Conservation (phyloP, 345 rosid species). For the Euphorbia tirucalli region DNA sequence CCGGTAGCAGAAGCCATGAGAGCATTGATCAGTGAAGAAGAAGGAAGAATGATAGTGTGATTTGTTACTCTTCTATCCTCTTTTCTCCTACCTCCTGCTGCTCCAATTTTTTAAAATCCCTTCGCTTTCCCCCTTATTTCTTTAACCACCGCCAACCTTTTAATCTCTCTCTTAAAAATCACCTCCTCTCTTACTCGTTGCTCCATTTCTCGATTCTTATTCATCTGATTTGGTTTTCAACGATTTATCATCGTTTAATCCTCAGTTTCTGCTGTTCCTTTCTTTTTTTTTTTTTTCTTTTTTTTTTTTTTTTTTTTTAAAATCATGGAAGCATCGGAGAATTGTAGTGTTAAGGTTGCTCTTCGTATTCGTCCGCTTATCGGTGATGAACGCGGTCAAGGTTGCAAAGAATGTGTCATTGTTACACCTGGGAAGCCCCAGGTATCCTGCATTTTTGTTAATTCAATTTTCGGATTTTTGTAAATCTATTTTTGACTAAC, state of each 20-base stretch:
- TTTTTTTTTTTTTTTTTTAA: no score
- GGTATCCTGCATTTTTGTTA: background rate
- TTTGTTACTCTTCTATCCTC: background rate
- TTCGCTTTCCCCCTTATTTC: slow-evolving; percentile 4
- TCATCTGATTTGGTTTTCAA: slow-evolving; percentile 20
- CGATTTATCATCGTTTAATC: slow-evolving; percentile 8
- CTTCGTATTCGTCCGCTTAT: slow-evolving; percentile 27
- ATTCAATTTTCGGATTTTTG: background rate
- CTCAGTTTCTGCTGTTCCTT: slow-evolving; percentile 18
- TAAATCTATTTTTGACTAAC: background rate
- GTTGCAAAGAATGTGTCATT: slow-evolving; percentile 26
- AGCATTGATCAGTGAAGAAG: slow-evolving; percentile 25
- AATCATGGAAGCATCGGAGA: slow-evolving; percentile 19
- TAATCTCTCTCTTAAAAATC: background rate
- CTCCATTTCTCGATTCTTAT: slow-evolving; percentile 22
- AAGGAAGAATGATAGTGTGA: slow-evolving; percentile 29
- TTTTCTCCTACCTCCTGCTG: slow-evolving; percentile 20
- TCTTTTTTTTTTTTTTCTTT: background rate
- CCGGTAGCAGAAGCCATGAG: background rate
- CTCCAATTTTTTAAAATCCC: slow-evolving; percentile 10
- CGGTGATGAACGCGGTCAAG: slow-evolving; percentile 23
- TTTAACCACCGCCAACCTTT: slow-evolving; percentile 13
- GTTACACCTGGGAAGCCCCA: slow-evolving; percentile 24
- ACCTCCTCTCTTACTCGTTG: slow-evolving; percentile 7
- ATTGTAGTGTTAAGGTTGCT: slow-evolving; percentile 29